These are phyloP conservation scores for Aureobasidium uvarum DNA, from an alignment of 2,329 filamentous ascomycete genomes.

Conservation along the genomic window DNA sequence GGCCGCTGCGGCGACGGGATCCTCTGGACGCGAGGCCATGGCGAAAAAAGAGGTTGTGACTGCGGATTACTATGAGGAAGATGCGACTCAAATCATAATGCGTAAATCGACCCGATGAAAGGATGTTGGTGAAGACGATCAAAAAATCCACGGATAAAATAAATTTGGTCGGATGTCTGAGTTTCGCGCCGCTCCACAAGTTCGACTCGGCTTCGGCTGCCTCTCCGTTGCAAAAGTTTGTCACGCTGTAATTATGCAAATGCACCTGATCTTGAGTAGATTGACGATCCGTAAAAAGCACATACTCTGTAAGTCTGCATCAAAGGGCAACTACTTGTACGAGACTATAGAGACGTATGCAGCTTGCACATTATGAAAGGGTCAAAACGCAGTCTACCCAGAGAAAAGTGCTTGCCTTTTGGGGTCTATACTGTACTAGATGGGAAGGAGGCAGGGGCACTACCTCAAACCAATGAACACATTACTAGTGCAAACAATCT, in stretches of 20 bases:
- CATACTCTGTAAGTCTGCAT: no score
- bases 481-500: not conserved
- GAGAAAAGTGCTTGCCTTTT: not conserved
- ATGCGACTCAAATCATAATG: constrained; percentile 2
- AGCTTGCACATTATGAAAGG: no score
- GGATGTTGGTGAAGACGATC: not conserved
- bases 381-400: not conserved
- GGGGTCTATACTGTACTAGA: not conserved
- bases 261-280: no score
- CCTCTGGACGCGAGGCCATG: constrained; percentile 2
- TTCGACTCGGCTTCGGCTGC: not conserved
- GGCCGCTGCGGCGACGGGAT: constrained; percentile 9
- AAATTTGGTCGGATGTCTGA: constrained; percentile 1
- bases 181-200: constrained; percentile 16
- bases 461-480: not conserved
- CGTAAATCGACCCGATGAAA: not conserved
- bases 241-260: not conserved
- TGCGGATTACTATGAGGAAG: not conserved
- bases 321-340: no score
- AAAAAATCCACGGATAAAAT: constrained; percentile 9
- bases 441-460: not conserved
- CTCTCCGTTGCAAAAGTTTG: not conserved
- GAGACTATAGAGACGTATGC: no score
- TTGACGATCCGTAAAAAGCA: no score
- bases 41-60: not conserved